Conservation (phyloP, 768 basidiomycete species). For the Neoboletus magnificus region DNA sequence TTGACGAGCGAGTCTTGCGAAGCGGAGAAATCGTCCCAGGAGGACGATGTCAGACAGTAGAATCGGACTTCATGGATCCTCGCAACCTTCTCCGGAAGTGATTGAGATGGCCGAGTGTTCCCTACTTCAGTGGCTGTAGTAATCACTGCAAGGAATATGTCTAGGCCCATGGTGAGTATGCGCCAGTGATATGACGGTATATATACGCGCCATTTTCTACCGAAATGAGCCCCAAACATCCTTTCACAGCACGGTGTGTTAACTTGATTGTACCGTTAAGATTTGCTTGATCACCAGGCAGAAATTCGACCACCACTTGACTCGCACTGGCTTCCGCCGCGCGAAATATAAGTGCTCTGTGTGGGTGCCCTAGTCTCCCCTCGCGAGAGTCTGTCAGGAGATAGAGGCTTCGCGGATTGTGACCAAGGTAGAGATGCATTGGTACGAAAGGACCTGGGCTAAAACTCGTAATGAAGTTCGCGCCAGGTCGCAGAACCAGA, state of each 20-base stretch:
- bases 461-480: not conserved
- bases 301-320: slow-evolving; percentile 85
- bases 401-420: slow-evolving; percentile 65
- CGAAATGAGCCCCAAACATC: slow-evolving; percentile 79
- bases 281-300: slow-evolving; percentile 71
- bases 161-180: slow-evolving; percentile 36
- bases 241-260: slow-evolving; percentile 71
- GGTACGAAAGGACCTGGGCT: not conserved
- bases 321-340: slow-evolving; percentile 46
- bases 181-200: not conserved
- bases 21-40: slow-evolving; percentile 75
- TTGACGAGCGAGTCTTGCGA: slow-evolving; percentile 52
- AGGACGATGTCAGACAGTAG: slow-evolving; percentile 77
- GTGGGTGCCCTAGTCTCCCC: slow-evolving; percentile 57
- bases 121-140: slow-evolving; percentile 75
- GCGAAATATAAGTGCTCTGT: slow-evolving; percentile 69
- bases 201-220: slow-evolving; percentile 58
- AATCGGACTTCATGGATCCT: slow-evolving; percentile 89
- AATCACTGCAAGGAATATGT: slow-evolving; percentile 83
- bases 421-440: slow-evolving; percentile 77
- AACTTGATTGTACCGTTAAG: slow-evolving; percentile 59
- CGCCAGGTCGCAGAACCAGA: not conserved
- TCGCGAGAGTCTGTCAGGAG: slow-evolving; percentile 70
- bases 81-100: slow-evolving; percentile 62
- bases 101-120: slow-evolving; percentile 59